A percentile compares a stretch with the other conserved stretches of the same genome.
phyloP scores from a whole-genome alignment of 768 basidiomycete species.

The Chiua virens region DNA sequence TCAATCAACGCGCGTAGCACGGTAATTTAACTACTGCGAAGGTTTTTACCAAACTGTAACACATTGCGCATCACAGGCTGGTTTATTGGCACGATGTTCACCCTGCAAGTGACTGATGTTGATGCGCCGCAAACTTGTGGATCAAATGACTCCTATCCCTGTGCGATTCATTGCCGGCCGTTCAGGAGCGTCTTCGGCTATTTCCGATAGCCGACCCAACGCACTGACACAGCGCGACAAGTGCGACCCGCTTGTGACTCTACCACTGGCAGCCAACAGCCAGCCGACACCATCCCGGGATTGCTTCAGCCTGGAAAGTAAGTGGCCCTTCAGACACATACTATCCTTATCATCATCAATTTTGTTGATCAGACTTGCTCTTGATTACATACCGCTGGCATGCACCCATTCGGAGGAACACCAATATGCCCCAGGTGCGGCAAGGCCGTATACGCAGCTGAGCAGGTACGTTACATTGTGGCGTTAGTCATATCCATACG shows the following conservation, averaged over 20 bases:
- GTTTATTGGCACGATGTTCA: too few relatives aligned
- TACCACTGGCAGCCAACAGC: background rate
- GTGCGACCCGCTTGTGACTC: background rate
- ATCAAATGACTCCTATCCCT: background rate
- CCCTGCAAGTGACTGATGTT: too few relatives aligned
- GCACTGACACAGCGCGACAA: background rate
- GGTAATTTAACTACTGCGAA: too few relatives aligned
- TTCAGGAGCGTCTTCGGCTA: background rate
- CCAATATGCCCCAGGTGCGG: slow-evolving; percentile 72
- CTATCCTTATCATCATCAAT: slow-evolving; percentile 4
- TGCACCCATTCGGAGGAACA: slow-evolving; percentile 74
- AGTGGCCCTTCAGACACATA: background rate
- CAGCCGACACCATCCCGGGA: background rate
- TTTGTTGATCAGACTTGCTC: slow-evolving; percentile 2
- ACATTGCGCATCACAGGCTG: too few relatives aligned
- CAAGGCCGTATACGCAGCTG: slow-evolving; percentile 83
- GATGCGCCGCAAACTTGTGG: background rate
- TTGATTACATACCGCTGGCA: slow-evolving; percentile 25
- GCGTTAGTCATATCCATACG: background rate
- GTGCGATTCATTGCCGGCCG: too few relatives aligned
- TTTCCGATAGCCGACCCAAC: slow-evolving; percentile 19
- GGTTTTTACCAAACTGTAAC: too few relatives aligned
- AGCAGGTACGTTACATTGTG: slow-evolving; percentile 56
- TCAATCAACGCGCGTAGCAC: too few relatives aligned
- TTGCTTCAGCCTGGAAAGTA: slow-evolving; percentile 14